Percentiles rank a stretch among this genome's conserved stretches.
phyloP scores from a whole-genome alignment of 192 early-diverging fungal species.

The Chytriomyces confervae region DNA sequence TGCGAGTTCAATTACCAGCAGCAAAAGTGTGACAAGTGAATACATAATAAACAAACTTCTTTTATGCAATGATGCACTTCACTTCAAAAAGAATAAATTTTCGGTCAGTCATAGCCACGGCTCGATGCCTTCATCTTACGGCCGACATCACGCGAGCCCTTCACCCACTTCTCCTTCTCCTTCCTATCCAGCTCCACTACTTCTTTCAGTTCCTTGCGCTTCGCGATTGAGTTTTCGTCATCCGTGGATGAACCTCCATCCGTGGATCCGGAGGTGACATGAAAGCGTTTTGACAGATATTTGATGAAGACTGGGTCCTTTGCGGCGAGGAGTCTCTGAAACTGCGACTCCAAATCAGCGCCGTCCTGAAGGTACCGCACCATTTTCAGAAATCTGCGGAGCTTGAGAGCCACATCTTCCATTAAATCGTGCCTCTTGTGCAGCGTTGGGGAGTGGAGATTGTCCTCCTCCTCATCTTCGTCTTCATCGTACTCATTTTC shows the following conservation, averaged over 20 bases:
- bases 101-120: not conserved
- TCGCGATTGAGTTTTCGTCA: conserved; percentile 20
- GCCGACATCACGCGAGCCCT: conserved; percentile 42
- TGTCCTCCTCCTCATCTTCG: conserved; percentile 14
- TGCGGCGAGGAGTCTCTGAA: conserved; percentile 31
- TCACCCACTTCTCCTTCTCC: conserved; percentile 51
- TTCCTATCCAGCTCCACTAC: conserved; percentile 41
- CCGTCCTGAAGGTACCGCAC: conserved; percentile 39
- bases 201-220: conserved; percentile 26
- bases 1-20: conserved; percentile 23
- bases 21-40: not conserved
- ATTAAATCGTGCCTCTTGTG: conserved; percentile 25
- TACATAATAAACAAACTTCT: not conserved
- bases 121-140: conserved; percentile 45
- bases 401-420: conserved; percentile 38
- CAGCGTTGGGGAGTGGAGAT: not conserved
- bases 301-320: conserved; percentile 45
- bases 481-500: conserved; percentile 29
- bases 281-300: conserved; percentile 46
- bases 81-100: not conserved
- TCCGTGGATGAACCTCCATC: conserved; percentile 5
- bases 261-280: not conserved
- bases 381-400: conserved; percentile 39
- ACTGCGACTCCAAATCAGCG: conserved; percentile 24
- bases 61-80: not conserved